Evolutionary conservation across 192 early-diverging fungal genomes (phyloP), one percentile per base, ranked within the genome.

Genomic region (Coemansia sp.): DNA sequence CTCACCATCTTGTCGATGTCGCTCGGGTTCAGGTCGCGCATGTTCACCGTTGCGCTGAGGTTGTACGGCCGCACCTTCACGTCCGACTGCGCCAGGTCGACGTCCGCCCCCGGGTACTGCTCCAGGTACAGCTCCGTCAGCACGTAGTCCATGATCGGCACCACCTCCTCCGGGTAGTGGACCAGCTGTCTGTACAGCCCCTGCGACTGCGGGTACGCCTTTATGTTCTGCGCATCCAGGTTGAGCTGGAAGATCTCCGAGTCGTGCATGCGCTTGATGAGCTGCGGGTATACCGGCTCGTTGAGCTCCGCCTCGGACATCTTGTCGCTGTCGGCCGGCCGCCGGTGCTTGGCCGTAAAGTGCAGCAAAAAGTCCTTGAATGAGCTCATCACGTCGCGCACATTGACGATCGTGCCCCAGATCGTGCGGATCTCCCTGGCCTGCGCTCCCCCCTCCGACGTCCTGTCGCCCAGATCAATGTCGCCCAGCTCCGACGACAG

Each of bases 1-100:
- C 92, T 92, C 28, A 99, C 92, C 21, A 99, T 84, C 65, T 96
- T 94, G 85, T 99, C 97, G 41, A 99, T 93, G 75, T 99, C 96
- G 84, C 83, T 79, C n/a, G 97, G 97, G 59, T 98, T 92, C 33
- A 99, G 86, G 34, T 96, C 91, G 59, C 97, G 89, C 85, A 98
- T 90, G 74, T 98, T 99, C 31, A 91, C 84, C n/a, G 84, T 76
- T 50, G 67, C 53, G 64, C 75, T 70, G 34, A 97, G 71, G 67
- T 97, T 95, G 74, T 92, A 97, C 12, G 96, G 96, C 28, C 97
- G 89, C 41, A 90, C 82, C 82, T 83, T 87, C 41, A 87, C 73
- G 53, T 85, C 85, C 8, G 85, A 66, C 48, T 87, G 88, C 31
- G 77, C 78, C 33, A 90, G 66, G 37, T 87, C 67, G 11, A 63